These are phyloP conservation scores for Paraglomus brasilianum DNA, from an alignment of 192 early-diverging fungal species.

Conservation along the genomic window DNA sequence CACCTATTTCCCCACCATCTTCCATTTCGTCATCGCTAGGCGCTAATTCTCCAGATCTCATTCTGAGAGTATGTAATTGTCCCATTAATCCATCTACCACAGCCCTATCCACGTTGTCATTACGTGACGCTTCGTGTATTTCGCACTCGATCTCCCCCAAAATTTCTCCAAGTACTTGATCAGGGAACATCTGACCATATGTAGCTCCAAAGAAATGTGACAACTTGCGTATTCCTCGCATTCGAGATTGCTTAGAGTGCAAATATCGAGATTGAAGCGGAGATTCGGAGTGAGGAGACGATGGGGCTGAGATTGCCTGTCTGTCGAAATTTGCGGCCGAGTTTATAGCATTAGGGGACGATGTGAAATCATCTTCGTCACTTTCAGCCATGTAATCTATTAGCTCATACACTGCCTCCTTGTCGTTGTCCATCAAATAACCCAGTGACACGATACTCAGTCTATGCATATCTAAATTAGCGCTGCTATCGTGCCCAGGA, in stretches of 20 bases:
- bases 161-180: slow-evolving; percentile 24
- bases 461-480: slow-evolving; percentile 22
- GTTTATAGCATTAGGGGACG: too few species aligned
- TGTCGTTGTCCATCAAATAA: slow-evolving; percentile 32
- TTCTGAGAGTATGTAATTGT: slow-evolving; percentile 19
- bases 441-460: slow-evolving; percentile 18
- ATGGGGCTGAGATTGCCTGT: slow-evolving; percentile 4
- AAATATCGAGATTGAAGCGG: neutral
- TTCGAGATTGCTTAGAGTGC: slow-evolving; percentile 1
- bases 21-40: slow-evolving; percentile 14
- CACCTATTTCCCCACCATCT: too few species aligned
- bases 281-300: neutral
- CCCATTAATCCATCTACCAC: slow-evolving; percentile 25
- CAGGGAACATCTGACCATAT: slow-evolving; percentile 31
- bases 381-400: slow-evolving; percentile 25
- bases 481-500: neutral
- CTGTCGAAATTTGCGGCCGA: neutral
- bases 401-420: slow-evolving; percentile 19
- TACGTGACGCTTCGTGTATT: slow-evolving; percentile 19
- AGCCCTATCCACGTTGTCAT: slow-evolving; percentile 16
- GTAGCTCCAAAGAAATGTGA: slow-evolving; percentile 30
- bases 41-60: slow-evolving; percentile 13
- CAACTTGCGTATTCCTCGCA: slow-evolving; percentile 17
- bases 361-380: slow-evolving; percentile 24
- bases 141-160: slow-evolving; percentile 26